Conservation (phyloP, 2,329 filamentous ascomycete genomes). For the Alternaria hordeiaustralica region DNA sequence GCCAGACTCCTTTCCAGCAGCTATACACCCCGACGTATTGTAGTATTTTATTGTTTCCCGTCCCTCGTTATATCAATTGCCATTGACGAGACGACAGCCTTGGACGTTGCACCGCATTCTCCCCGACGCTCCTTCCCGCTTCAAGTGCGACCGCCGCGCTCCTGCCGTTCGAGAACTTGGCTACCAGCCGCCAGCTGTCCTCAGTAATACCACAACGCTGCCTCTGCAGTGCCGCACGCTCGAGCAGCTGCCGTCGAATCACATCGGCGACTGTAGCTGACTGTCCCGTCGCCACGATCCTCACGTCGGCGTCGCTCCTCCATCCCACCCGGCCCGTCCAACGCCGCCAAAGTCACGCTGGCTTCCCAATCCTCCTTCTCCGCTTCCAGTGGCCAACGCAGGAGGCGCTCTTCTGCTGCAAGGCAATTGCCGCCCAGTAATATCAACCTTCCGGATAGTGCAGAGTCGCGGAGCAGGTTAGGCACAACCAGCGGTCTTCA, state of each 20-base stretch:
- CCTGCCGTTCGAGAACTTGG: constrained; percentile 21
- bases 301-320: constrained; percentile 27
- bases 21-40: constrained; percentile 16
- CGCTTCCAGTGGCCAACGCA: constrained; percentile 48
- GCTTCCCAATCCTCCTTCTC: constrained; percentile 48
- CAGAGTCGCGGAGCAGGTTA: constrained; percentile 33
- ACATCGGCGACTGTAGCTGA: constrained; percentile 17
- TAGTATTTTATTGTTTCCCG: constrained; percentile 11
- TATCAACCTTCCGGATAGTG: constrained; percentile 38
- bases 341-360: constrained; percentile 43
- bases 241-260: constrained; percentile 9
- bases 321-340: constrained; percentile 34
- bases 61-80: constrained; percentile 14
- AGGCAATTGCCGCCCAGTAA: constrained; percentile 41
- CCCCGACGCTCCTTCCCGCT: constrained; percentile 23
- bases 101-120: constrained; percentile 30
- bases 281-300: constrained; percentile 26
- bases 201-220: constrained; percentile 26
- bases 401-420: constrained; percentile 50
- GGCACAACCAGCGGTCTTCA: constrained; percentile 43
- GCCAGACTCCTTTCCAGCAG: constrained; percentile 33
- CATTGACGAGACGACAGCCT: constrained; percentile 15
- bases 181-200: constrained; percentile 35
- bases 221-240: constrained; percentile 26
- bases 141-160: constrained; percentile 31